Conservation (phyloP, 495 filamentous ascomycete genomes). For the Podospora anserina region DNA sequence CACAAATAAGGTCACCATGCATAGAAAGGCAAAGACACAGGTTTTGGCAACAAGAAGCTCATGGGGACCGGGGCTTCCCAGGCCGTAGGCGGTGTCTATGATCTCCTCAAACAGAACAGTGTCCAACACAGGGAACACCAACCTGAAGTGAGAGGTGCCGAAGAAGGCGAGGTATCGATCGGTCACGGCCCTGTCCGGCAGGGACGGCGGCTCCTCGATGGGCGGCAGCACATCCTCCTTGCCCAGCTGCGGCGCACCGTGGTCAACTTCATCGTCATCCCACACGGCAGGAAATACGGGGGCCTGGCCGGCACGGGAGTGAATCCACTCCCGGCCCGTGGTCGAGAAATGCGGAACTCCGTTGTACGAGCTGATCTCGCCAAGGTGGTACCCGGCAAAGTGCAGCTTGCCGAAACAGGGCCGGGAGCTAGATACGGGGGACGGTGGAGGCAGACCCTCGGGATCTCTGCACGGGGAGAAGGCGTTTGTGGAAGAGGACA, state of each 20-base stretch:
- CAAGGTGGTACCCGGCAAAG: slow-evolving; percentile 49
- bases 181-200: slow-evolving; percentile 17
- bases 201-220: slow-evolving; percentile 6
- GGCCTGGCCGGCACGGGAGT: slow-evolving; percentile 44
- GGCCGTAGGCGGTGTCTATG: slow-evolving; percentile 40
- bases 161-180: slow-evolving; percentile 25
- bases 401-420: slow-evolving; percentile 39
- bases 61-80: background rate
- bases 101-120: slow-evolving; percentile 40
- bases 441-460: slow-evolving; percentile 1
- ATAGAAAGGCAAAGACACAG: slow-evolving; percentile 47
- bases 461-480: background rate
- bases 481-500: background rate
- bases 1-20: slow-evolving; percentile 34
- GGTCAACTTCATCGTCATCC: slow-evolving; percentile 16
- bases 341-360: slow-evolving; percentile 47
- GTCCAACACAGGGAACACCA: slow-evolving; percentile 47
- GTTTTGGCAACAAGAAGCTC: slow-evolving; percentile 33
- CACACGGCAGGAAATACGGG: slow-evolving; percentile 40
- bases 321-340: slow-evolving; percentile 48
- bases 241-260: background rate
- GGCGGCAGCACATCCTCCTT: background rate
- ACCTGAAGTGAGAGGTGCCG: slow-evolving; percentile 31
- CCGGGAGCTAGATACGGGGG: slow-evolving; percentile 5
- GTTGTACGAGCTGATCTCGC: slow-evolving; percentile 45